Evolutionary conservation across 352 stramenopile genomes (phyloP).

Genomic region (Phytophthora pisi): DNA sequence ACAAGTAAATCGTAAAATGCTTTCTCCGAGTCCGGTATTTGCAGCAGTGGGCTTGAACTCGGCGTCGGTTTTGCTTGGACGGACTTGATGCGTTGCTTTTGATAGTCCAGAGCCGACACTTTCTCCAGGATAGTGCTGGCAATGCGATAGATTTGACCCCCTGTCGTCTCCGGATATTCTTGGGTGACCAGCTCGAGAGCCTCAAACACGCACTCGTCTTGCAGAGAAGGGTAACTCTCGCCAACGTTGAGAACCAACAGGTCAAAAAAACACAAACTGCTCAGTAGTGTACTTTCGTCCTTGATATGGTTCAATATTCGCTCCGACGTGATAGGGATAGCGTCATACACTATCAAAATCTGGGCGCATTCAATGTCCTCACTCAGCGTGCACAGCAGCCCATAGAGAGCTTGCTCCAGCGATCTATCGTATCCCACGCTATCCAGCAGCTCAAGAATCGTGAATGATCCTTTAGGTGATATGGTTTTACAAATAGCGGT

Average conservation of each 20-base stretch:
- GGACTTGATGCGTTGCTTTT: conserved; percentile 14
- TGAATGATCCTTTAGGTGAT: conserved; percentile 28
- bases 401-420: conserved; percentile 40
- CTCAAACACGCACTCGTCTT: conserved; percentile 34
- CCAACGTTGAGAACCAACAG: conserved; percentile 30
- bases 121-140: conserved; percentile 32
- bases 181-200: conserved; percentile 20
- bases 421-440: conserved; percentile 18
- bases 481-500: conserved; percentile 28
- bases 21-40: conserved; percentile 22
- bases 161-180: conserved; percentile 26
- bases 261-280: conserved; percentile 39
- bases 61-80: conserved; percentile 3
- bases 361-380: conserved; percentile 34
- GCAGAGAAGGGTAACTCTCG: conserved; percentile 22
- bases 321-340: conserved; percentile 40
- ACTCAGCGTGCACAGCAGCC: conserved; percentile 40
- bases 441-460: conserved; percentile 37
- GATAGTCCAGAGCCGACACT: conserved; percentile 29
- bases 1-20: conserved; percentile 32
- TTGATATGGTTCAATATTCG: conserved; percentile 34
- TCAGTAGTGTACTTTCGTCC: conserved; percentile 39
- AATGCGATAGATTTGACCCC: conserved; percentile 27
- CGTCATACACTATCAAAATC: conserved; percentile 47
- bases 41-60: neutral